These are phyloP conservation scores for Noccaea caerulescens DNA, from an alignment of 345 rosid genomes.

Conservation along the genomic window DNA sequence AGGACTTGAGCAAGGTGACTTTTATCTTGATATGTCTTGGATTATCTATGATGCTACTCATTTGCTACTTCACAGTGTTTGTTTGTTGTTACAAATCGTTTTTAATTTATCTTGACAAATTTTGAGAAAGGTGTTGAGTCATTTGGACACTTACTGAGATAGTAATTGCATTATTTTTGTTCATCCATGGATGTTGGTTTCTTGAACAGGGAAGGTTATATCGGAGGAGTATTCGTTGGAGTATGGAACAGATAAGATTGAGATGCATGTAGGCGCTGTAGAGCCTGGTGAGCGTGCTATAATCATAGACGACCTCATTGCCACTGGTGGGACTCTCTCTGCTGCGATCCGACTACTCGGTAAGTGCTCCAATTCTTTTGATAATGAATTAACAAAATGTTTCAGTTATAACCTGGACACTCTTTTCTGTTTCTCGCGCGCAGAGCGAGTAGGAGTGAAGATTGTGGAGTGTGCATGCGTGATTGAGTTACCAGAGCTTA, in stretches of 20 bases:
- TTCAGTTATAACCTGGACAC: background rate
- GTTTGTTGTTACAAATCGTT: background rate
- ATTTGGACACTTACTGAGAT: background rate
- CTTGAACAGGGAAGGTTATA: slow-evolving; percentile 72
- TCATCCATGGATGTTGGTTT: slow-evolving; percentile 10
- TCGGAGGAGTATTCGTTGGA: slow-evolving; percentile 93
- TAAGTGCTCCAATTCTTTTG: slow-evolving; percentile 36
- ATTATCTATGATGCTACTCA: background rate
- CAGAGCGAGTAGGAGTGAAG: slow-evolving; percentile 89
- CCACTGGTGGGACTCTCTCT: slow-evolving; percentile 91
- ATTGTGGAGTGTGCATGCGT: slow-evolving; percentile 96
- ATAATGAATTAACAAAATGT: background rate
- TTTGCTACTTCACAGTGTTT: slow-evolving; percentile 10
- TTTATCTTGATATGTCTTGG: background rate
- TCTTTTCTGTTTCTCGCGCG: background rate
- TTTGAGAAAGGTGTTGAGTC: background rate
- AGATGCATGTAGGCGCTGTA: slow-evolving; percentile 99
- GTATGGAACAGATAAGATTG: slow-evolving; percentile 92
- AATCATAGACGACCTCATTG: slow-evolving; percentile 90
- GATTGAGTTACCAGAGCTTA: slow-evolving; percentile 85
- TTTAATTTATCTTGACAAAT: background rate
- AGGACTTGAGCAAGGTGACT: slow-evolving; percentile 3
- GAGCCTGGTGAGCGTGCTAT: slow-evolving; percentile 86
- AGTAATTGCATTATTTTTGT: too few species aligned
- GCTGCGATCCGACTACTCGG: slow-evolving; percentile 98